Conservation (phyloP, 495 filamentous ascomycete species). For the Neurospora sp. region DNA sequence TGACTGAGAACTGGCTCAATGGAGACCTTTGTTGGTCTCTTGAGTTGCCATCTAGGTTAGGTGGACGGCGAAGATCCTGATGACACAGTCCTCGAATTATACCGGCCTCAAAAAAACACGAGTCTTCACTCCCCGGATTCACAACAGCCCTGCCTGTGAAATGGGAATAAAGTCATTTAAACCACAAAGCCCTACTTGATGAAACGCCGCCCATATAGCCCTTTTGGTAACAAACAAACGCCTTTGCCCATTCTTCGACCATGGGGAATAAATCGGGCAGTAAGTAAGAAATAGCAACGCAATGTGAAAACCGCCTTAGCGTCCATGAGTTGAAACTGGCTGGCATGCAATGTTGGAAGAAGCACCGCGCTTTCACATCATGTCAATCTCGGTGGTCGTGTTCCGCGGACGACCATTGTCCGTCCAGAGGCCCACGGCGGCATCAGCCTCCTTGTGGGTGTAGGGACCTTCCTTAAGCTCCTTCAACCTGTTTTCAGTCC, state of each 20-base stretch:
- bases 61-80: neutral
- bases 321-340: neutral
- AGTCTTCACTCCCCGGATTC: neutral
- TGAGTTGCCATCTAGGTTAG: neutral
- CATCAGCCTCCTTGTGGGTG: constrained; percentile 2
- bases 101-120: neutral
- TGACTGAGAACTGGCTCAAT: neutral
- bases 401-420: neutral
- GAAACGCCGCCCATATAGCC: neutral
- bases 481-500: neutral
- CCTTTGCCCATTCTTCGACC: neutral
- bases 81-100: neutral
- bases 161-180: neutral
- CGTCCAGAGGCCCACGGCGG: constrained; percentile 1
- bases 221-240: neutral
- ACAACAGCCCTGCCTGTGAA: neutral
- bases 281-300: neutral
- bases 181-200: neutral
- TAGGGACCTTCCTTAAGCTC: constrained; percentile 2
- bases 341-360: neutral
- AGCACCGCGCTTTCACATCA: neutral
- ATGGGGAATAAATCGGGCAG: neutral
- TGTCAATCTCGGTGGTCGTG: constrained; percentile 2
- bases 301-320: neutral
- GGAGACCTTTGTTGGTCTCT: neutral